Conservation (phyloP, 2,329 filamentous ascomycete genomes). For the Grosmannia serpens region DNA sequence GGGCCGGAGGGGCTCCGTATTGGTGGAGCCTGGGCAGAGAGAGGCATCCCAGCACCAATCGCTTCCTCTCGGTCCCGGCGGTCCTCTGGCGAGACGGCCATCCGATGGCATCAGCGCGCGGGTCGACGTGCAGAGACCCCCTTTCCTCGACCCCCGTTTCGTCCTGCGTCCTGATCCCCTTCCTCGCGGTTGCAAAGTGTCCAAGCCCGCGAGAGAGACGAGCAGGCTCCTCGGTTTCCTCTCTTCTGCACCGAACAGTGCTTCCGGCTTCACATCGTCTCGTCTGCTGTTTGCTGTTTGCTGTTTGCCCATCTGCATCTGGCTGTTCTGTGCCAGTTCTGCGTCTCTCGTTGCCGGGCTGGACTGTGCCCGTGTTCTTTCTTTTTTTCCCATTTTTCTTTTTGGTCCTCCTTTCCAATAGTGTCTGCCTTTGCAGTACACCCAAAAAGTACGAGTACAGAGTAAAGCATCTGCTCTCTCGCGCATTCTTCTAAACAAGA, state of each 20-base stretch:
- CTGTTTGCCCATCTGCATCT: neutral
- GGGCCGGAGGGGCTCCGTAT: too few relatives aligned
- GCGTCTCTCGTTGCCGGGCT: neutral
- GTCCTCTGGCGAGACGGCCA: neutral
- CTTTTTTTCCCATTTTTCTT: constrained; percentile 7
- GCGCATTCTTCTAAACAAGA: neutral
- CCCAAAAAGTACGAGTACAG: neutral
- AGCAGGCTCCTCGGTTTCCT: neutral
- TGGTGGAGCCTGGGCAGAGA: neutral
- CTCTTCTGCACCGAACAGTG: neutral
- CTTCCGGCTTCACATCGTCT: neutral
- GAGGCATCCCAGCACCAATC: neutral
- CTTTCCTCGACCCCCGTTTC: neutral
- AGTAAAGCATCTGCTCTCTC: neutral
- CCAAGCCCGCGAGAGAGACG: neutral
- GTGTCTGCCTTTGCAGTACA: neutral
- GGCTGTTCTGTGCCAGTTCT: neutral
- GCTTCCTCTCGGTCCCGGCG: neutral
- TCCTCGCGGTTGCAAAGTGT: neutral
- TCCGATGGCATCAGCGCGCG: neutral
- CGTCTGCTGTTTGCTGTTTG: neutral
- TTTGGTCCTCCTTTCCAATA: neutral
- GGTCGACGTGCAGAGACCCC: neutral
- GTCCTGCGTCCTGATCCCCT: neutral
- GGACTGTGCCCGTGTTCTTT: neutral